A percentile compares a stretch with the other conserved stretches of the same genome.
Conservation (phyloP, 2,329 filamentous ascomycete species). For the Penicillium paneum region DNA sequence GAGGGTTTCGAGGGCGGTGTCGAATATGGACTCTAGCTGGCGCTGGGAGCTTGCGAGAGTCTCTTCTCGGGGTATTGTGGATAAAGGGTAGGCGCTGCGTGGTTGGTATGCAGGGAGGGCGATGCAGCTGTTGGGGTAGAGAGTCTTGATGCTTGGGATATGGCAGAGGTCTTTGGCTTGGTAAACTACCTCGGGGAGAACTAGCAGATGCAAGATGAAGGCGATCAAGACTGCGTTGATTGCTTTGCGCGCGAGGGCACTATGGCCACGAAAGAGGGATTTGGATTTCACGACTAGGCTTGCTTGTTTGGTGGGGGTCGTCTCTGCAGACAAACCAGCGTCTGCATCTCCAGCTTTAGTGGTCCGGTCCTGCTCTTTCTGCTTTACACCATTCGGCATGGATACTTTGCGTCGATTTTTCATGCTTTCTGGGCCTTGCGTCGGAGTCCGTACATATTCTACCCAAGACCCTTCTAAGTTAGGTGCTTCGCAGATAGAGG, state of each 20-base stretch:
- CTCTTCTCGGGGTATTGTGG: conserved; percentile 18
- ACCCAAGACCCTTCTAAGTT: conserved; percentile 36
- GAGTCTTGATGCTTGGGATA: conserved; percentile 21
- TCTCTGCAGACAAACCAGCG: conserved; percentile 9
- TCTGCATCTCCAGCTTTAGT: not conserved
- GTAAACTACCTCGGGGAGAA: conserved; percentile 36
- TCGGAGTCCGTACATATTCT: conserved; percentile 21
- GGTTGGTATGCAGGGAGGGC: conserved; percentile 10
- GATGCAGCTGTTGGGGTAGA: conserved; percentile 32
- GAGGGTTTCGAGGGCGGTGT: conserved; percentile 28
- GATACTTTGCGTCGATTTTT: conserved; percentile 25
- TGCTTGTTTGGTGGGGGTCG: not conserved
- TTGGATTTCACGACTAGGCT: not conserved
- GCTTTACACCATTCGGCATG: not conserved
- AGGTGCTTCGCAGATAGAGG: conserved; percentile 37
- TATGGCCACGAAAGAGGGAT: not conserved
- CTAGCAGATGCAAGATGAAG: conserved; percentile 33
- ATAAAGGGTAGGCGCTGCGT: conserved; percentile 5
- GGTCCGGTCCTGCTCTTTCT: conserved; percentile 1
- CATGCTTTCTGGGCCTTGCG: conserved; percentile 11
- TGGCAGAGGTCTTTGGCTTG: conserved; percentile 31
- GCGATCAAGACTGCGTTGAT: conserved; percentile 29
- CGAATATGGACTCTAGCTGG: conserved; percentile 31
- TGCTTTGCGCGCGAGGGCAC: conserved; percentile 13
- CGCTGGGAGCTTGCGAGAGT: conserved; percentile 22